These are phyloP conservation scores for Posidonia oceanica DNA, from an alignment of 116 monocot species.

Conservation along the genomic window DNA sequence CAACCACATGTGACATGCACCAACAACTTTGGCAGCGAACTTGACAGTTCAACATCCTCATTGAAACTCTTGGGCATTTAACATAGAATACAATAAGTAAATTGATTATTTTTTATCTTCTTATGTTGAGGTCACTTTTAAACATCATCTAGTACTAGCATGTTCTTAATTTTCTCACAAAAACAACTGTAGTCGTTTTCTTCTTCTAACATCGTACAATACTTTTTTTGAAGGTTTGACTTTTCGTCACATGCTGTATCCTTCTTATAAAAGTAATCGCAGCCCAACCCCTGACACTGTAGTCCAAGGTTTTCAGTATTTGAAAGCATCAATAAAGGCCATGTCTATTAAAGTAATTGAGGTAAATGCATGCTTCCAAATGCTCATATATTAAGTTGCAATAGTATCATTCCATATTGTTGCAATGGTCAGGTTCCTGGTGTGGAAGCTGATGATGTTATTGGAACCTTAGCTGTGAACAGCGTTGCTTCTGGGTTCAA, in stretches of 20 bases:
- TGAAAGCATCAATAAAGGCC: slow-evolving; percentile 96
- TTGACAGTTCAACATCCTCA: background rate
- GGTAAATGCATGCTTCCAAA: slow-evolving; percentile 27
- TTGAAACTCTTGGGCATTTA: background rate
- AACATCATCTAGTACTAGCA: background rate
- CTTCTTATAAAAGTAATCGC: slow-evolving; percentile 85
- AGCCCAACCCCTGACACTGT: slow-evolving; percentile 91
- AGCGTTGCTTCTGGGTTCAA: slow-evolving; percentile 81
- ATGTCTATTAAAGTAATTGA: slow-evolving; percentile 97
- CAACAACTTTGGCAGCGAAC: background rate
- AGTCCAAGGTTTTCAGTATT: slow-evolving; percentile 86
- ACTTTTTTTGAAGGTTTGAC: slow-evolving; percentile 48
- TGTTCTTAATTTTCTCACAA: background rate
- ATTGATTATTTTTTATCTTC: background rate
- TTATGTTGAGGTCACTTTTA: background rate
- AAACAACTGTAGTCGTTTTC: background rate
- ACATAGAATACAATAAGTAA: background rate
- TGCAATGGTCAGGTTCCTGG: slow-evolving; percentile 81
- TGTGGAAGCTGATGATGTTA: slow-evolving; percentile 99
- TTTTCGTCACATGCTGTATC: slow-evolving; percentile 86
- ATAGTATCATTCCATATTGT: background rate
- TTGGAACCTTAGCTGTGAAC: slow-evolving; percentile 90
- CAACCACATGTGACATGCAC: no score
- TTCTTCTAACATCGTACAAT: background rate
- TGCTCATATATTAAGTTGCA: background rate